Conservation (phyloP, 2,329 filamentous ascomycete genomes). For the Xylaria polymorpha region DNA sequence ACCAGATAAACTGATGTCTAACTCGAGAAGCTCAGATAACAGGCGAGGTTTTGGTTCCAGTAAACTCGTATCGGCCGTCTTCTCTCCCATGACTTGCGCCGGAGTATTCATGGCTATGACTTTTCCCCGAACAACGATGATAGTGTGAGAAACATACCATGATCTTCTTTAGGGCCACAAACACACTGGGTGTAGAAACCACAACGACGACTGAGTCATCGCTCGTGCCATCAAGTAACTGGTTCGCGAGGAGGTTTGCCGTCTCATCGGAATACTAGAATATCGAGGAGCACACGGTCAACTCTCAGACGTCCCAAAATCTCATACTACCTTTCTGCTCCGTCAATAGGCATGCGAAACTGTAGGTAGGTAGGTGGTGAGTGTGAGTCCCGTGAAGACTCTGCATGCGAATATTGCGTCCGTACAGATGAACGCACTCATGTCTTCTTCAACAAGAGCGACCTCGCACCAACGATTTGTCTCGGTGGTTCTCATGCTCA, state of each 20-base stretch:
- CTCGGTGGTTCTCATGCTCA: neutral
- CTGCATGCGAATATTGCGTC: neutral
- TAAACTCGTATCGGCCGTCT: neutral
- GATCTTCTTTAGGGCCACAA: constrained; percentile 79
- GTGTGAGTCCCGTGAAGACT: neutral
- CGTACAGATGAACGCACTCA: neutral
- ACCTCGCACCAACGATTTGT: neutral
- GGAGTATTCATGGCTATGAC: neutral
- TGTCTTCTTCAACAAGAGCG: neutral
- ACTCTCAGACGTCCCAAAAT: no score
- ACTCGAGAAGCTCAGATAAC: neutral
- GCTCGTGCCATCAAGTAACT: constrained; percentile 72
- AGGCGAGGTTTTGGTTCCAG: neutral
- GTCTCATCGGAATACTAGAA: constrained; percentile 77
- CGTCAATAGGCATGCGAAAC: neutral
- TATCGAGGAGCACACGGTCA: neutral
- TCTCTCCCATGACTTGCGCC: neutral
- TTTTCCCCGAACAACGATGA: neutral
- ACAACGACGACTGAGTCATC: constrained; percentile 71
- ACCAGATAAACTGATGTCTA: neutral
- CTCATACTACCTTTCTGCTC: neutral
- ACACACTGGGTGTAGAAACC: constrained; percentile 80
- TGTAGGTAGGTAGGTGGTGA: neutral
- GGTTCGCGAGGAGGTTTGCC: constrained; percentile 69
- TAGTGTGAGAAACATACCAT: constrained; percentile 58